phyloP scores from a whole-genome alignment of 139 green algal species.

The Chlorella sp. region DNA sequence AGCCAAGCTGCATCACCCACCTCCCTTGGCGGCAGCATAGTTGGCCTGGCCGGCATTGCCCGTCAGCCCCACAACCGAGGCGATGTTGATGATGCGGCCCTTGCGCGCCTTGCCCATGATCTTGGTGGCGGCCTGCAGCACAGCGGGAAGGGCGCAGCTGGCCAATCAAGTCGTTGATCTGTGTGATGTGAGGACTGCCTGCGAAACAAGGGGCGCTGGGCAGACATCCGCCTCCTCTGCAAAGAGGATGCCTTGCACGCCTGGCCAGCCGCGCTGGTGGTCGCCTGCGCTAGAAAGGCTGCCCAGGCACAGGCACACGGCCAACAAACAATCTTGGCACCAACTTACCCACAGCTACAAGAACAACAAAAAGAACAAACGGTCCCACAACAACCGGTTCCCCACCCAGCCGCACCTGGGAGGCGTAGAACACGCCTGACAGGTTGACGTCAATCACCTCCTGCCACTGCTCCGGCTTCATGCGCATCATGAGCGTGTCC shows the following conservation, averaged over 20 bases:
- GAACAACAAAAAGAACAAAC: too few relatives aligned
- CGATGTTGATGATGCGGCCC: slow-evolving; percentile 98
- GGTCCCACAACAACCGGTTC: background rate
- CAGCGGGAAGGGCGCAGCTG: background rate
- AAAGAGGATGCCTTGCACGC: slow-evolving; percentile 79
- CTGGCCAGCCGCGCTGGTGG: slow-evolving; percentile 93
- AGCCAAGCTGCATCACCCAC: background rate
- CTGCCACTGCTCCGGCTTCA: slow-evolving; percentile 98
- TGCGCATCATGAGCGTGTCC: slow-evolving; percentile 93
- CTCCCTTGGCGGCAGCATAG: slow-evolving; percentile 86
- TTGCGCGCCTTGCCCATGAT: slow-evolving; percentile 89
- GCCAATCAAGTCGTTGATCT: background rate
- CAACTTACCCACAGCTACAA: too few relatives aligned
- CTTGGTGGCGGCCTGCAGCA: slow-evolving; percentile 84
- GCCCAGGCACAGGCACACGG: too few relatives aligned
- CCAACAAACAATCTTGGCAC: too few relatives aligned
- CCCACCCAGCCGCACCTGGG: slow-evolving; percentile 58
- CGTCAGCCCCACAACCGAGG: slow-evolving; percentile 93
- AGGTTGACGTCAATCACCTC: slow-evolving; percentile 99
- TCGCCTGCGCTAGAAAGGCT: slow-evolving; percentile 16
- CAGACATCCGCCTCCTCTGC: too few relatives aligned
- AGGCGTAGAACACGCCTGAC: slow-evolving; percentile 90
- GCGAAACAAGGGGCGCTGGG: too few relatives aligned
- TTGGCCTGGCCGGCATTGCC: slow-evolving; percentile 96
- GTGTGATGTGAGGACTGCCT: background rate